Evolutionary conservation across 2,329 filamentous ascomycete genomes (phyloP), one percentile per base, ranked within the genome.

Genomic region (Raffaelea ambrosiae): DNA sequence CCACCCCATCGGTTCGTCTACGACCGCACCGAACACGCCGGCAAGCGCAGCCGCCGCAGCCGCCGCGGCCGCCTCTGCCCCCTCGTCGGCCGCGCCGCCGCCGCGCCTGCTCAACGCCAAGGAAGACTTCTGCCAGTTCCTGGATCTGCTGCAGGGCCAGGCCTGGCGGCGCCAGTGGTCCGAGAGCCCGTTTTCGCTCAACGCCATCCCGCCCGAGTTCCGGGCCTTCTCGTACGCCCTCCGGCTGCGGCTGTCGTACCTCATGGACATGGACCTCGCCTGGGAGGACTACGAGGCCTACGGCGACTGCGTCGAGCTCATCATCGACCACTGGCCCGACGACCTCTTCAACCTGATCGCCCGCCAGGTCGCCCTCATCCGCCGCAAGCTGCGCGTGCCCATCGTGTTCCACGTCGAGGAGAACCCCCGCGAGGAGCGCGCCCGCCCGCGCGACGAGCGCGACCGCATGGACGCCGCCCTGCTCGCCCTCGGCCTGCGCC

Each of bases 141-240:
- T 82, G 16, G 76, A 77, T 51, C 71, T 76, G 44, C 67, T 82
- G 36, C 77, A 73, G 5, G 76, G 76, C 2, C 69, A 72, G 44
- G 68, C 70, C 23, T 64, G 74, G 20, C 70, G 72, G 10, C 66
- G 72, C 49, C 71, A 72, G 4, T 75, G 70, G 57, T 65, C 77
- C 36, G 73, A 79, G 55, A 81, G 77, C 48, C 78, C 79, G 1
- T 82, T 82, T 55, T 78, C 76, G 3, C 65, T 81, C 47, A 66
- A 73, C 16, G 77, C 79, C 23, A 73, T 78, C 3, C 77, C 78
- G 2, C 74, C 77, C 2, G 77, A 82, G 53, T 69, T 71, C 47
- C 71, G 78, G 44, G 67, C 71, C 20, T 69, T 77, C 54, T 86
- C 83, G 0, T 83, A 79, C 57, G 75, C 80, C 2, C 66, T 84